Conservation (phyloP, 768 basidiomycete genomes). For the Tricholoma flavovirens region DNA sequence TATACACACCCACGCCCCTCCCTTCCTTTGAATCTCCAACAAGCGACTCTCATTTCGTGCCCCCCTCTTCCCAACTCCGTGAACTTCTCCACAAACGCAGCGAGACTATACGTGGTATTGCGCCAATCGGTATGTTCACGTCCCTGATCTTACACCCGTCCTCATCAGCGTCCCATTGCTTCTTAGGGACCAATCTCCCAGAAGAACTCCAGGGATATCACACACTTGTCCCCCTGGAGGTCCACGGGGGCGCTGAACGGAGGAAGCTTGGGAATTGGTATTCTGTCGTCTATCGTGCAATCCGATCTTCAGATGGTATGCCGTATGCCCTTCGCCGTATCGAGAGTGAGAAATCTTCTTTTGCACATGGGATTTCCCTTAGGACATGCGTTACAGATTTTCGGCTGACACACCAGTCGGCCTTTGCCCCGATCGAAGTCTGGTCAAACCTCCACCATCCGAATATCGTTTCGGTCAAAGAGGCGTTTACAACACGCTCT, state of each 20-base stretch:
- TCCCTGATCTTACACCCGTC: background rate
- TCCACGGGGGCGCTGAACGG: constrained; percentile 42
- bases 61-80: constrained; percentile 37
- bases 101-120: constrained; percentile 56
- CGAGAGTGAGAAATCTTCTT: constrained; percentile 57
- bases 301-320: constrained; percentile 67
- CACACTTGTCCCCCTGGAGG: constrained; percentile 75
- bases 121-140: constrained; percentile 27
- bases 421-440: constrained; percentile 75
- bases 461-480: constrained; percentile 72
- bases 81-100: constrained; percentile 47
- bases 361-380: constrained; percentile 5
- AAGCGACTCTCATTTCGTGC: constrained; percentile 64
- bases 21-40: constrained; percentile 43
- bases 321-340: constrained; percentile 77
- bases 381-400: constrained; percentile 50
- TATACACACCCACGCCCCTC: constrained; percentile 74
- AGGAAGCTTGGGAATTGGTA: constrained; percentile 83
- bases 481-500: constrained; percentile 92
- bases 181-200: constrained; percentile 55
- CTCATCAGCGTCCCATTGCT: constrained; percentile 20
- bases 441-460: constrained; percentile 88
- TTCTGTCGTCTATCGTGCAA: constrained; percentile 80
- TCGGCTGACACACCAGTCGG: constrained; percentile 73
- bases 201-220: constrained; percentile 91